phyloP scores from a whole-genome alignment of 768 basidiomycete genomes.

The Plicaturopsis crispa region DNA sequence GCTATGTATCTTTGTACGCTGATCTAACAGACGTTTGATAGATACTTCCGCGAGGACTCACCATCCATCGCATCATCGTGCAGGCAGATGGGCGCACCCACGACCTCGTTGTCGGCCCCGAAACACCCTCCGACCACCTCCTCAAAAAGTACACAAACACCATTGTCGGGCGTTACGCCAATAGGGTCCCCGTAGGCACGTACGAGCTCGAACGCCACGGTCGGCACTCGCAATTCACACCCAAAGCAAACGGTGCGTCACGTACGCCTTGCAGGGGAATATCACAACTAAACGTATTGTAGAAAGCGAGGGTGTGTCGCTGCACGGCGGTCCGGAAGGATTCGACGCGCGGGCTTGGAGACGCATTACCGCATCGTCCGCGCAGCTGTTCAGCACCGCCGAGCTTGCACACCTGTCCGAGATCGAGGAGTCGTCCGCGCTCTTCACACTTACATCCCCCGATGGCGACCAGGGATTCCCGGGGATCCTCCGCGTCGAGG shows the following conservation, averaged over 20 bases:
- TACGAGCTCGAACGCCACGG: constrained; percentile 47
- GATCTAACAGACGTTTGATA: constrained; percentile 17
- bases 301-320: constrained; percentile 51
- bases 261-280: neutral
- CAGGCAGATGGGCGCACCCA: constrained; percentile 51
- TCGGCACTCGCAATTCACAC: constrained; percentile 36
- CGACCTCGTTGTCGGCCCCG: constrained; percentile 71
- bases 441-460: constrained; percentile 52
- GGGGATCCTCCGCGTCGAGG: constrained; percentile 54
- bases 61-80: constrained; percentile 60
- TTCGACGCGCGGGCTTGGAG: constrained; percentile 55
- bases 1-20: constrained; percentile 3
- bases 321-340: constrained; percentile 66
- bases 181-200: constrained; percentile 58
- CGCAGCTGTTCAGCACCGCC: constrained; percentile 47
- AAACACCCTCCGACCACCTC: constrained; percentile 49
- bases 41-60: constrained; percentile 63
- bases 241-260: constrained; percentile 28
- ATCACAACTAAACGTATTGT: neutral
- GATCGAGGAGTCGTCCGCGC: constrained; percentile 27
- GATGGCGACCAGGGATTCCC: constrained; percentile 71
- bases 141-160: constrained; percentile 66
- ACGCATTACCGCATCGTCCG: constrained; percentile 29
- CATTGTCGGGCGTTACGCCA: constrained; percentile 66
- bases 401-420: constrained; percentile 41